Base-by-base conservation (phyloP, 257 asterid genomes). In the Knoxia roxburghii region DNA sequence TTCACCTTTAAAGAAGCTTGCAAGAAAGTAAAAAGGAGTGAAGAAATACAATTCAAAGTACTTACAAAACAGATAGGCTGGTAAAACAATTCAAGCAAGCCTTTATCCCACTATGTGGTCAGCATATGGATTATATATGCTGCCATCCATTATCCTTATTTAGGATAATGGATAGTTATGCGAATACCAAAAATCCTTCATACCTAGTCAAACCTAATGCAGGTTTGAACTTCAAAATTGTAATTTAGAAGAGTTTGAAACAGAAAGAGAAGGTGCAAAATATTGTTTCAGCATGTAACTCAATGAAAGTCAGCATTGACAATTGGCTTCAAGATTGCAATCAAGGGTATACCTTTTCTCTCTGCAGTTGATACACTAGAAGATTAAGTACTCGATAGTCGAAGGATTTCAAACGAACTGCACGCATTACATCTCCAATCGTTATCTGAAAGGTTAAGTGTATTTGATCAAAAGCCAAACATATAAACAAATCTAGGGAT, bases 351-450 rank as follows among this genome's bases (percentile, higher is more conserved):
- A 94, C 97, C 96, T 81, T 76, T 79, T 83, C 89, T 49, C 86
- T 83, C 72, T 77, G 81, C 71, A 94, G 76, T 79, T 85, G 97
- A 76, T 85, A 94, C 53, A 94, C 67, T 56, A 90, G 81, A 75
- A 90, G 95, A 83, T 90, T 88, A 78, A 94, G 84, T 75, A 90
- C 91, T 43, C 96, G 87, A 72, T 87, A 90, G 75, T 94, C 99
- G 32, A 94, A 94, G 55, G 99, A 94, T 79, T 94, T 94, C 78
- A 90, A 77, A 78, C 80, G 88, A 68, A 87, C 81, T 50, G 99
- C 99, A 79, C 78, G 84, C 49, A 63, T 85, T 49, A 79, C 93
- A 70, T 90, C 99, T 73, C 79, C 88, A 74, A 94, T 80, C 45
- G 84, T 84, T 72, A 85, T 81, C 97, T 90, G 73, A 21, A 33